phyloP scores from a whole-genome alignment of 306 rosid species.

The Calophaca sinica region DNA sequence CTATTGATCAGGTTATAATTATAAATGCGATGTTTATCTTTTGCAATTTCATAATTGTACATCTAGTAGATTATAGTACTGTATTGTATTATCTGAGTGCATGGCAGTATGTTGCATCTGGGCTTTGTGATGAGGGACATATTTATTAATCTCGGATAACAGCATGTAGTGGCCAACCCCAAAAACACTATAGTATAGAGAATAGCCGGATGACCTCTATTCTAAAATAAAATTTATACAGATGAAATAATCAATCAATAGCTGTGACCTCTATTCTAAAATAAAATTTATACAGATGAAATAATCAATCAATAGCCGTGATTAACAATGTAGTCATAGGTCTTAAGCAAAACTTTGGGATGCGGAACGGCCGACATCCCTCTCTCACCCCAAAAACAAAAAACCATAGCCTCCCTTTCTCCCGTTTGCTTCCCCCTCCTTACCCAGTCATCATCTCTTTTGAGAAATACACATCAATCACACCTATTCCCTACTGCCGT shows the following conservation, averaged over 20 bases:
- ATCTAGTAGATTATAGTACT: constrained; percentile 1
- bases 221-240: too few relatives aligned
- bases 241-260: too few relatives aligned
- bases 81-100: background rate
- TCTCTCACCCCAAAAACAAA: background rate
- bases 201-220: too few relatives aligned
- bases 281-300: too few relatives aligned
- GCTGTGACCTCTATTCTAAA: too few relatives aligned
- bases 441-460: background rate
- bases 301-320: too few relatives aligned
- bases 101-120: constrained; percentile 6
- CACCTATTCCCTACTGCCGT: background rate
- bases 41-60: constrained; percentile 27
- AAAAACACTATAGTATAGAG: too few relatives aligned
- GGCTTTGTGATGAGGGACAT: background rate
- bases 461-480: constrained; percentile 10
- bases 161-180: background rate
- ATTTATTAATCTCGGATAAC: background rate
- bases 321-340: too few relatives aligned
- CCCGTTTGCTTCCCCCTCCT: background rate
- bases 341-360: background rate
- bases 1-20: constrained; percentile 86
- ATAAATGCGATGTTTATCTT: constrained; percentile 24
- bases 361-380: constrained; percentile 8
- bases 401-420: background rate